Evolutionary conservation across 768 basidiomycete genomes (phyloP), one percentile per base, ranked within the genome.

Genomic region (Russula ochroleuca): DNA sequence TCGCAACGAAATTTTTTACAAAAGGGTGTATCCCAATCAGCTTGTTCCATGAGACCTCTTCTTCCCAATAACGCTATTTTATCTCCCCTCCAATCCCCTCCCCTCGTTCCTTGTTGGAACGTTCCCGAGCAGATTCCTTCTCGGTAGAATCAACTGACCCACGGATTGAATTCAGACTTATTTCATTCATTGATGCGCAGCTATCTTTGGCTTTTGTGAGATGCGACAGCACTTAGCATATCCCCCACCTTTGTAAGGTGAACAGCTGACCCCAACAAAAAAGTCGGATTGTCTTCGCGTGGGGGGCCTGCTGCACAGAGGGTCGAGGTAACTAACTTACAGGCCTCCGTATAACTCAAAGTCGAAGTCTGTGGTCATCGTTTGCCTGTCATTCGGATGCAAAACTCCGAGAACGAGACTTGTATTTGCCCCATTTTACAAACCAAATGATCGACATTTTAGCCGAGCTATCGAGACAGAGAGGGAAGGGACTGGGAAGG

Each of bases 181-280:
- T 51, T 54, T 55, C 25, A 17, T 28, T 41, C 35, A 33, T 49
- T 49, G 3, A 28, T 10, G 38, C 11, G 47, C 45, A 28, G 41
- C 35, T 31, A 63, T 63, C 62, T 63, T 48, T 63, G 62, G 43
- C 62, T 59, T 56, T 57, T 28, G 35, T 47, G 62, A 63, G 57
- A 33, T 45, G 41, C 23, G 49, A 50, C 51, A 51, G 62, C 49
- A 52, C 31, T 25, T 57, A 19, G 38, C 19, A 41, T 41, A 41
- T 41, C 19, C 17, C 17, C 15, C 6, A 10, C 3, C 4, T 45
- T 13, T 45, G 19, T 17, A 43, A 43, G 43, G 7, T 45, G n/a
- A 21, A 21, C 35, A 28, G 5, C 28, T 28, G 28, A 28, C 28
- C 28, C 2, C 28, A 28, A 28, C 28, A 5, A 28, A 2, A 28